Percentiles rank a stretch among this genome's conserved stretches.
Conservation (phyloP, 2,329 filamentous ascomycete species). For the Xylaria hypoxylon region DNA sequence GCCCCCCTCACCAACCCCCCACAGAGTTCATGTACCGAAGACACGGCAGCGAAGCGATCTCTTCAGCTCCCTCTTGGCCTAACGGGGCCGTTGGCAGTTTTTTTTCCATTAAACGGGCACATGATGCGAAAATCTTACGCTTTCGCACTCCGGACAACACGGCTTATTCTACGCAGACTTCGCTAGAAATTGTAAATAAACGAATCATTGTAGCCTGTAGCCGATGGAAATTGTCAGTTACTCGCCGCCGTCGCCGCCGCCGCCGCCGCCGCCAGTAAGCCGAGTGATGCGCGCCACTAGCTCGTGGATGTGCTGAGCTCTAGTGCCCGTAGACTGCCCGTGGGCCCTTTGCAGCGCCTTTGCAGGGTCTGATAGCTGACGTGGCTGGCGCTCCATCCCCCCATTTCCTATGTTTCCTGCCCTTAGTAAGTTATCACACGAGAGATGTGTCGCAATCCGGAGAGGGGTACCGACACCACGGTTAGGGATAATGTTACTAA, state of each 20-base stretch:
- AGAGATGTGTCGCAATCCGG: conserved; percentile 32
- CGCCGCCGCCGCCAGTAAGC: conserved; percentile 30
- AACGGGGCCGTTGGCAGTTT: conserved; percentile 8
- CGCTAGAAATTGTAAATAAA: not conserved
- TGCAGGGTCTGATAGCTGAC: conserved; percentile 23
- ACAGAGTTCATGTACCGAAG: conserved; percentile 28
- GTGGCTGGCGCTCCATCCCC: conserved; percentile 18
- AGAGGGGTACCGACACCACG: conserved; percentile 34
- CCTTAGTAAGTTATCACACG: conserved; percentile 1
- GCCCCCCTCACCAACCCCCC: conserved; percentile 10
- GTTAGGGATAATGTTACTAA: conserved; percentile 32
- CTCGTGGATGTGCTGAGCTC: conserved; percentile 11
- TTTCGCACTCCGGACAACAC: conserved; percentile 34
- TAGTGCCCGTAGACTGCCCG: conserved; percentile 1
- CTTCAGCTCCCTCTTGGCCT: conserved; percentile 36
- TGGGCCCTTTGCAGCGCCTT: conserved; percentile 16
- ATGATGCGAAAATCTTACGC: conserved; percentile 27
- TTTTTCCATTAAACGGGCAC: conserved; percentile 4
- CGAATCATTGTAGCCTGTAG: conserved; percentile 1
- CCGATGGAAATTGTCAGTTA: conserved; percentile 1
- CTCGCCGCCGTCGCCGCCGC: conserved; percentile 3
- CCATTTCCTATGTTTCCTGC: conserved; percentile 2
- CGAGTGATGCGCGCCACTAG: conserved; percentile 27
- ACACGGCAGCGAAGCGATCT: conserved; percentile 20
- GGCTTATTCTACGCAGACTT: conserved; percentile 14